Conservation (phyloP, 257 asterid genomes). For the Ophiorrhiza pumila region DNA sequence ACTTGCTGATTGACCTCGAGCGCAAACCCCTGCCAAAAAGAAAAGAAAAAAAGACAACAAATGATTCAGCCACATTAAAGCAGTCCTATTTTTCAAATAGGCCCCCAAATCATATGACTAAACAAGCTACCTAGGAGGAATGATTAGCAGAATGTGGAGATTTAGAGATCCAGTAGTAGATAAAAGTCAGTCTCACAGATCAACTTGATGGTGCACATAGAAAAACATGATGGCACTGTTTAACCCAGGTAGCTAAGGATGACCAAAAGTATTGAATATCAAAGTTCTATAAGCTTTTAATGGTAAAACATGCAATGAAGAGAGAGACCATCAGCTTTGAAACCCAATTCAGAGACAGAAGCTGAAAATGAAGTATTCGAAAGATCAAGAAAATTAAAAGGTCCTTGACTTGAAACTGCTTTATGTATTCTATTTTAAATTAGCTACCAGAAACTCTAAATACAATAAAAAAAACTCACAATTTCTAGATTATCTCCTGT, state of each 20-base stretch:
- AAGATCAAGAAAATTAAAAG: not conserved
- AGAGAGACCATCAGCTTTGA: not conserved
- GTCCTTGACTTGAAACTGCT: not conserved
- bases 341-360: not conserved
- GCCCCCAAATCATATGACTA: slow-evolving; percentile 6
- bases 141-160: slow-evolving; percentile 62
- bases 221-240: not conserved
- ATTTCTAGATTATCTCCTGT: not conserved
- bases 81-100: not conserved
- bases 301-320: not conserved
- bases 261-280: not conserved
- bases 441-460: not conserved
- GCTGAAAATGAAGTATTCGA: too few species aligned
- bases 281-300: not conserved
- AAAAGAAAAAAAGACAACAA: slow-evolving; percentile 1
- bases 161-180: slow-evolving; percentile 48
- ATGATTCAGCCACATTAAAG: not conserved
- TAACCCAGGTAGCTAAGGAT: not conserved
- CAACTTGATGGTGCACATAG: not conserved
- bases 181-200: slow-evolving; percentile 23
- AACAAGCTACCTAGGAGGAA: slow-evolving; percentile 51
- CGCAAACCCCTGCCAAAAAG: slow-evolving; percentile 37
- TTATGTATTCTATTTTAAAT: not conserved
- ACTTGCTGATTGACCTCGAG: slow-evolving; percentile 54
- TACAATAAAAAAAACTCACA: not conserved